A percentile compares a stretch with the other conserved stretches of the same genome.
Conservation (phyloP, 495 filamentous ascomycete genomes). For the Rostrohypoxylon terebratum region DNA sequence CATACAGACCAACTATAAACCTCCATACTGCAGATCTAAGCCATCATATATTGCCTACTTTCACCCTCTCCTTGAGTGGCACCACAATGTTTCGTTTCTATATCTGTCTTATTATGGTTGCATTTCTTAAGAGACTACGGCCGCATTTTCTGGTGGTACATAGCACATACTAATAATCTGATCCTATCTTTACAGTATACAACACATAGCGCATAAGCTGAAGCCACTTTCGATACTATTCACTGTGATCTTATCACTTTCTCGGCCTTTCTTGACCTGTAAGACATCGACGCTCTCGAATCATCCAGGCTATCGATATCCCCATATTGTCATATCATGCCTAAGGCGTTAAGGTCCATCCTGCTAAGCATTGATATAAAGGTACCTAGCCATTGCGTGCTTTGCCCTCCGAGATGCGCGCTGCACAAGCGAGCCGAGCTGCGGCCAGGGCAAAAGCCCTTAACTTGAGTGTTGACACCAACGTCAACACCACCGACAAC, state of each 20-base stretch:
- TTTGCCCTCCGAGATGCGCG: constrained; percentile 14
- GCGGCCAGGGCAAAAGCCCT: constrained; percentile 9
- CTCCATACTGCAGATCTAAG: neutral
- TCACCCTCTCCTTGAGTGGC: neutral
- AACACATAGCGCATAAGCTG: neutral
- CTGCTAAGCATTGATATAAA: neutral
- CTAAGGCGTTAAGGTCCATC: neutral
- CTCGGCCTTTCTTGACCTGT: neutral
- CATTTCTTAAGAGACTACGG: neutral
- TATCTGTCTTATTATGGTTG: neutral
- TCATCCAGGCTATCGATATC: neutral
- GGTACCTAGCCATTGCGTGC: neutral
- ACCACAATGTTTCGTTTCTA: neutral
- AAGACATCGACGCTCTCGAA: neutral
- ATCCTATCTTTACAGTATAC: neutral
- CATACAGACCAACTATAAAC: neutral
- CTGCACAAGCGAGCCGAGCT: constrained; percentile 11
- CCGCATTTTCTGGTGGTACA: neutral
- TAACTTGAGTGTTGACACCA: constrained; percentile 14
- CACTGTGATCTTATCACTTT: neutral
- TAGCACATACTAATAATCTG: neutral
- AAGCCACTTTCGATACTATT: neutral
- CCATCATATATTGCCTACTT: neutral
- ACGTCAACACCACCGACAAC: neutral
- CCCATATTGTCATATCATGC: neutral